Conservation (phyloP, 1,284 basidiomycete species). For the Sporisorium graminicola region DNA sequence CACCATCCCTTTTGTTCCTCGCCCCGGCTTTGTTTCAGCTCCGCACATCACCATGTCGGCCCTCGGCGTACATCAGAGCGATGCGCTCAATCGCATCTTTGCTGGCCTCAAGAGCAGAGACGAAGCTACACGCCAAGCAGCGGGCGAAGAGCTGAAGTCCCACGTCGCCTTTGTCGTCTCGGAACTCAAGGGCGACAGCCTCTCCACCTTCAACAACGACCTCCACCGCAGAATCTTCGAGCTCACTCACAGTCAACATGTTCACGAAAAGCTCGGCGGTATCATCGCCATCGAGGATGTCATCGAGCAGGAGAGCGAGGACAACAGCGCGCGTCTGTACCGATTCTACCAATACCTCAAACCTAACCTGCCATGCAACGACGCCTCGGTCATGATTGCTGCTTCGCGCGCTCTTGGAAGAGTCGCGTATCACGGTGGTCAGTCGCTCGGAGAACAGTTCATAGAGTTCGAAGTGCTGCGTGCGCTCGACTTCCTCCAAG, state of each 20-base stretch:
- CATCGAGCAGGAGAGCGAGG: constrained; percentile 51
- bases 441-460: constrained; percentile 85
- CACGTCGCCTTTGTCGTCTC: constrained; percentile 59
- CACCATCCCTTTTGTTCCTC: background rate
- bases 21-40: background rate
- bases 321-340: constrained; percentile 78
- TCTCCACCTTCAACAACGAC: constrained; percentile 69
- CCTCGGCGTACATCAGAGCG: constrained; percentile 51
- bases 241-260: constrained; percentile 82
- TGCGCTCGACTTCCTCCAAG: constrained; percentile 79
- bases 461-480: constrained; percentile 86
- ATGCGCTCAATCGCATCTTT: constrained; percentile 64
- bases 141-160: constrained; percentile 62
- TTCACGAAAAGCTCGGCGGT: constrained; percentile 82
- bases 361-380: constrained; percentile 82
- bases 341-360: constrained; percentile 93
- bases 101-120: constrained; percentile 61
- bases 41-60: constrained; percentile 36
- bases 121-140: constrained; percentile 50
- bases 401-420: constrained; percentile 86
- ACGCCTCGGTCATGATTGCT: constrained; percentile 87
- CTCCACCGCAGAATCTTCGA: constrained; percentile 83
- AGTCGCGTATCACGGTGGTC: constrained; percentile 83
- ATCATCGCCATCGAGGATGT: constrained; percentile 78
- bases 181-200: constrained; percentile 64